Conservation (phyloP, 2,329 filamentous ascomycete genomes). For the Penicillium rolfsii region DNA sequence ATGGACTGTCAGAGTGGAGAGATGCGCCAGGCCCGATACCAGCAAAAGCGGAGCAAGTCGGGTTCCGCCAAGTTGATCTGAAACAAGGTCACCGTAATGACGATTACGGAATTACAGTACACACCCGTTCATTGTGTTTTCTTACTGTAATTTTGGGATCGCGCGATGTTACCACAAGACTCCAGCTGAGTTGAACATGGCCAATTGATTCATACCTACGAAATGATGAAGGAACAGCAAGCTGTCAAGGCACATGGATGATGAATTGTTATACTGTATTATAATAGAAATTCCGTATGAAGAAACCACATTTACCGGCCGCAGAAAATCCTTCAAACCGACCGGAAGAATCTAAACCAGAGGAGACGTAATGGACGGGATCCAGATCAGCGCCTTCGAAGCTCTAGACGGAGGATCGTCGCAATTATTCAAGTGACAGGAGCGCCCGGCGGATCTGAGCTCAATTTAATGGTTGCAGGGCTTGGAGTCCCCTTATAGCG, state of each 20-base stretch:
- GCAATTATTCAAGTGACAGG: slow-evolving; percentile 11
- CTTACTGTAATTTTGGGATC: slow-evolving; percentile 6
- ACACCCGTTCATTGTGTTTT: neutral
- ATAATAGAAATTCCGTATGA: no score
- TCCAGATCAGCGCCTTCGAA: slow-evolving; percentile 4
- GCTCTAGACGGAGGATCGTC: slow-evolving; percentile 17
- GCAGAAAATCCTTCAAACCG: neutral
- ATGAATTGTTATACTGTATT: neutral
- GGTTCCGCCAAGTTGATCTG: slow-evolving; percentile 12
- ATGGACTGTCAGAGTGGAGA: slow-evolving; percentile 8
- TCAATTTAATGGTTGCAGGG: slow-evolving; percentile 7
- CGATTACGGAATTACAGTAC: neutral
- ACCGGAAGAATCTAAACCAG: neutral
- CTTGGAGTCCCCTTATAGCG: no score
- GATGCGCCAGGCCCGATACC: neutral
- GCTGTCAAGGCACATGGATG: neutral
- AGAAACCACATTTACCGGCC: neutral
- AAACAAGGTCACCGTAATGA: slow-evolving; percentile 13
- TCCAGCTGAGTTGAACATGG: neutral
- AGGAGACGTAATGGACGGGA: neutral
- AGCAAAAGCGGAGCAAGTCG: slow-evolving; percentile 8
- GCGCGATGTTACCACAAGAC: slow-evolving; percentile 15
- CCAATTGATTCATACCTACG: neutral
- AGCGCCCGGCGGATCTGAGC: slow-evolving; percentile 8
- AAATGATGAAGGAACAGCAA: neutral